Evolutionary conservation across 495 filamentous ascomycete species (phyloP).

Genomic region (Amorphotheca resinae): DNA sequence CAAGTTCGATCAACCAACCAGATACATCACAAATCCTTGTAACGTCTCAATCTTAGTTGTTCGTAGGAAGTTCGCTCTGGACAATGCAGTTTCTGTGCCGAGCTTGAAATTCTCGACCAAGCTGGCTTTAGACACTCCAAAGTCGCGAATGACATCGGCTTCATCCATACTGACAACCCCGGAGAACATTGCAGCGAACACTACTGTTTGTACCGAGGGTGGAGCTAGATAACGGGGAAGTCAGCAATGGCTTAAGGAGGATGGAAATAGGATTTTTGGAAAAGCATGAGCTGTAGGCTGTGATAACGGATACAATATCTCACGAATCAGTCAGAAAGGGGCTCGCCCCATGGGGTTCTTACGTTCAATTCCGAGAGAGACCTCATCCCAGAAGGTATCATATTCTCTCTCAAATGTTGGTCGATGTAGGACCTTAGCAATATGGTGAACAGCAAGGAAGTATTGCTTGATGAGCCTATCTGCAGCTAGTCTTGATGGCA

Average conservation of each 20-base stretch:
- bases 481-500: conserved; percentile 37
- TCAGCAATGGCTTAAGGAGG: too few relatives aligned
- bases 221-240: too few relatives aligned
- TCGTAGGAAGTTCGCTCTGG: conserved; percentile 53
- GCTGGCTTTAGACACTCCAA: conserved; percentile 35
- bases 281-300: too few relatives aligned
- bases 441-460: conserved; percentile 50
- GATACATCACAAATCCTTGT: conserved; percentile 63
- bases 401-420: conserved; percentile 53
- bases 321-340: too few relatives aligned
- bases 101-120: conserved; percentile 48
- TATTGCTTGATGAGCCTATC: conserved; percentile 52
- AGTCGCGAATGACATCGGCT: conserved; percentile 30
- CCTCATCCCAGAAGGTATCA: conserved; percentile 47
- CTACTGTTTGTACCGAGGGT: conserved; percentile 49
- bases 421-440: conserved; percentile 50
- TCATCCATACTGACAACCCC: conserved; percentile 51
- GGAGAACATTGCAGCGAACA: conserved; percentile 56
- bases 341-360: too few relatives aligned
- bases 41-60: conserved; percentile 59
- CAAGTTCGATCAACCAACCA: conserved; percentile 32
- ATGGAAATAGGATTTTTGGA: too few relatives aligned
- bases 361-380: conserved; percentile 41
- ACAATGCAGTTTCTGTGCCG: conserved; percentile 49
- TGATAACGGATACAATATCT: too few relatives aligned